Conservation (phyloP, 2,329 filamentous ascomycete species). For the Sporothrix inflata region DNA sequence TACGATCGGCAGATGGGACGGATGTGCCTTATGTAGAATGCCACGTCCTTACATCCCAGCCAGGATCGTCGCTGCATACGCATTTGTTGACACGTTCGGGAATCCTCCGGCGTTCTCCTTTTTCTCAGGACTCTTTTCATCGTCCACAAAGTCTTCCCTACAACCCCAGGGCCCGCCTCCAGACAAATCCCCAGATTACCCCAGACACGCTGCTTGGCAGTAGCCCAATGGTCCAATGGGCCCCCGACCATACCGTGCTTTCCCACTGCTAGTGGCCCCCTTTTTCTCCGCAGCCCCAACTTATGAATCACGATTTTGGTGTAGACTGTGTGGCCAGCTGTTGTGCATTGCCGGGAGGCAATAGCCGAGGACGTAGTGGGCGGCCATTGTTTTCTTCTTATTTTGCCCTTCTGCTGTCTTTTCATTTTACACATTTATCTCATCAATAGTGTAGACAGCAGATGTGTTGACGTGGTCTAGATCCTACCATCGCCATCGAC, state of each 20-base stretch:
- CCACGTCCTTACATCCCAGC: too few species aligned
- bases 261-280: not conserved
- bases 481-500: too few species aligned
- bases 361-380: not conserved
- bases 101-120: not conserved
- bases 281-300: not conserved
- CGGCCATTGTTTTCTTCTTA: not conserved
- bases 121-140: not conserved
- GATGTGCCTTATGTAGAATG: not conserved
- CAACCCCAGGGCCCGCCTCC: not conserved
- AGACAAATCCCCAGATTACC: not conserved
- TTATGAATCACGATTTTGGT: conserved; percentile 6
- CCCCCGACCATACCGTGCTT: too few species aligned
- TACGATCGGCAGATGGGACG: not conserved
- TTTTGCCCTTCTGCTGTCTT: not conserved
- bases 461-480: not conserved
- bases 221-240: too few species aligned
- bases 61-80: not conserved
- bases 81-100: not conserved
- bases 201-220: not conserved
- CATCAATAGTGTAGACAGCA: not conserved
- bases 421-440: not conserved
- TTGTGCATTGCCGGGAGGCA: not conserved
- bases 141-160: too few species aligned
- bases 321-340: not conserved